phyloP scores from a whole-genome alignment of 768 basidiomycete species.

The Suillus decipiens region DNA sequence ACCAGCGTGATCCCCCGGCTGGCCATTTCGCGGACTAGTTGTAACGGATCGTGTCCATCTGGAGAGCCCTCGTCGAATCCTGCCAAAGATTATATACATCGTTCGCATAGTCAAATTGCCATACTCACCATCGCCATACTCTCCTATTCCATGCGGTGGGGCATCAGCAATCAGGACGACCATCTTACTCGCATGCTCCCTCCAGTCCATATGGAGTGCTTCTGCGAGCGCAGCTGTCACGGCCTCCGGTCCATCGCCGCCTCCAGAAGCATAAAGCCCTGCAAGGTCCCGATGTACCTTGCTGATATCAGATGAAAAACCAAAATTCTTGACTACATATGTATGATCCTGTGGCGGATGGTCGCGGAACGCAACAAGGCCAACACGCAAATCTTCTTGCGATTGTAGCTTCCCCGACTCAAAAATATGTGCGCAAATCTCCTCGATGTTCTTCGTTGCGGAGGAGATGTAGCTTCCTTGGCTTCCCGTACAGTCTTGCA shows the following conservation, averaged over 20 bases:
- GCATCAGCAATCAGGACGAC: conserved; percentile 96
- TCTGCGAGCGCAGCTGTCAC: conserved; percentile 93
- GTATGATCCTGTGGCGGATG: conserved; percentile 98
- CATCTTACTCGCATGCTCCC: conserved; percentile 89
- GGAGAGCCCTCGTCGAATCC: conserved; percentile 95
- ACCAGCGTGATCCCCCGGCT: conserved; percentile 88
- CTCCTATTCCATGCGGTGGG: conserved; percentile 96
- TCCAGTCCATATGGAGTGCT: conserved; percentile 88
- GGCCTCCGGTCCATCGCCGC: conserved; percentile 95
- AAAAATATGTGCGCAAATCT: conserved; percentile 93
- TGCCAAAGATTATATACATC: conserved; percentile 30
- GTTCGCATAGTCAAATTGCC: neutral
- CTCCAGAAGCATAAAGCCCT: conserved; percentile 83
- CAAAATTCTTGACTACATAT: conserved; percentile 91
- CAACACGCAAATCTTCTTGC: conserved; percentile 87
- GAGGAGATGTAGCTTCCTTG: conserved; percentile 91
- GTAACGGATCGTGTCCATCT: conserved; percentile 89
- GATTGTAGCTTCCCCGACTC: conserved; percentile 90
- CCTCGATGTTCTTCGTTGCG: conserved; percentile 94
- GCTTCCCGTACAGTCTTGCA: conserved; percentile 94
- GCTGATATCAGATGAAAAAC: conserved; percentile 89
- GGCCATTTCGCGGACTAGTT: conserved; percentile 88
- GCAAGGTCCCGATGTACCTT: conserved; percentile 85
- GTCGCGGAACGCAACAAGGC: conserved; percentile 93
- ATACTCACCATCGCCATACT: conserved; percentile 87